Percentiles rank a stretch among this genome's conserved stretches.
phyloP scores from a whole-genome alignment of 1,284 basidiomycete genomes.

The Singerocomus inundabilis region DNA sequence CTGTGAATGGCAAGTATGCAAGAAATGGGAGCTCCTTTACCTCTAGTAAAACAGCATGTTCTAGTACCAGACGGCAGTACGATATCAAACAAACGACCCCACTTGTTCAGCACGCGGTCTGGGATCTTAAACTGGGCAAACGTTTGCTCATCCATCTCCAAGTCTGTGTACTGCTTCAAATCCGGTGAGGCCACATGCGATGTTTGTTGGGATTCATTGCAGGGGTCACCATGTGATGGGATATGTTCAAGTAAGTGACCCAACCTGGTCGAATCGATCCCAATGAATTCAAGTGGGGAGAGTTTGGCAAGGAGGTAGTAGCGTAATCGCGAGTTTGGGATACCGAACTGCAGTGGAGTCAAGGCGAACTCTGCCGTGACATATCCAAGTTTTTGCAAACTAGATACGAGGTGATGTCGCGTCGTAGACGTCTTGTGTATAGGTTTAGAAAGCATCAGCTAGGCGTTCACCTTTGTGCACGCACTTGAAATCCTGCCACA shows the following conservation, averaged over 20 bases:
- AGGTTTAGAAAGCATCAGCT: constrained; percentile 8
- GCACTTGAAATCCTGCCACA: constrained; percentile 77
- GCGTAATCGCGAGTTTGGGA: constrained; percentile 74
- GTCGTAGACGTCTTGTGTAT: constrained; percentile 59
- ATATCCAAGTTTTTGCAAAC: constrained; percentile 54
- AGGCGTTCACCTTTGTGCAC: constrained; percentile 11
- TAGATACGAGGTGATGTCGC: constrained; percentile 49
- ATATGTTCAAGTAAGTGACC: constrained; percentile 22
- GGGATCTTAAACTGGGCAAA: constrained; percentile 42
- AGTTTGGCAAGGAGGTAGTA: constrained; percentile 74
- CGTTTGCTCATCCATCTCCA: constrained; percentile 20
- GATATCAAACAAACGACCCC: constrained; percentile 77
- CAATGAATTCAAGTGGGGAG: constrained; percentile 38
- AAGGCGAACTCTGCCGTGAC: constrained; percentile 59
- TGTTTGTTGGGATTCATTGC: not conserved
- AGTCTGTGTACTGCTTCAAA: constrained; percentile 54
- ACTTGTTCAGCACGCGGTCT: constrained; percentile 64
- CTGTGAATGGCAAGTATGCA: not conserved
- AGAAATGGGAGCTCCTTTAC: constrained; percentile 35
- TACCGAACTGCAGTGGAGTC: constrained; percentile 72
- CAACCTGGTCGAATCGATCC: constrained; percentile 14
- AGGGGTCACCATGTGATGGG: constrained; percentile 9
- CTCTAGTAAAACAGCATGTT: constrained; percentile 77
- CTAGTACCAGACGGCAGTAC: constrained; percentile 59
- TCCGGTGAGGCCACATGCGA: constrained; percentile 12